These are phyloP conservation scores for Aspergillus niger DNA, from an alignment of 2,329 filamentous ascomycete genomes.

Conservation along the genomic window DNA sequence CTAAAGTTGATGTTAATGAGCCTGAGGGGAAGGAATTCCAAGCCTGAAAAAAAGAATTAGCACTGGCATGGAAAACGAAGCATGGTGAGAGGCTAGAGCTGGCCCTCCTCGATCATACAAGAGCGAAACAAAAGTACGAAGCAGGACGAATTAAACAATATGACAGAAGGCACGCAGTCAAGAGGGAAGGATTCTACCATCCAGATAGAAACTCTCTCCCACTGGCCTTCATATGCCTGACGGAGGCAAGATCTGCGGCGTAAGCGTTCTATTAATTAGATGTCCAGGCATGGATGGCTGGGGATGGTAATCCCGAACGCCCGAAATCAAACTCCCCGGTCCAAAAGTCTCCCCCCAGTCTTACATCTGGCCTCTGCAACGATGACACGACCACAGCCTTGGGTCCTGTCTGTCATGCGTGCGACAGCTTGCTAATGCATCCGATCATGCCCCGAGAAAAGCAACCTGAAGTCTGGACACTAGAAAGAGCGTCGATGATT, in stretches of 20 bases:
- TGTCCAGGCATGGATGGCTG: neutral
- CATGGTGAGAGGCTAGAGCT: neutral
- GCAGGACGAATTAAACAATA: neutral
- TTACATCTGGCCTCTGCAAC: neutral
- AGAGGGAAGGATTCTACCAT: neutral
- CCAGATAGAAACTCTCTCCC: neutral
- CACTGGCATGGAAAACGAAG: neutral
- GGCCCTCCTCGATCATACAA: neutral
- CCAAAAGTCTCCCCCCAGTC: neutral
- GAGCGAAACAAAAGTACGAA: neutral
- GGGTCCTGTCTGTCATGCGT: neutral
- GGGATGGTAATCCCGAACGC: neutral
- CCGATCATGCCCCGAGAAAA: neutral
- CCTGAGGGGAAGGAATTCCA: too few species aligned
- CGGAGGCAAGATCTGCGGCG: neutral
- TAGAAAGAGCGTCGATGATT: neutral
- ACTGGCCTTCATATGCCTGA: neutral
- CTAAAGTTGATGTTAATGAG: neutral
- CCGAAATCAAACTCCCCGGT: neutral
- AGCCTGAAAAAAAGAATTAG: neutral
- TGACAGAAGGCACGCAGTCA: neutral
- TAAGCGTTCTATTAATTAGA: neutral
- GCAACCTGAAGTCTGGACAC: neutral
- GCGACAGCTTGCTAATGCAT: neutral
- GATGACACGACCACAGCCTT: neutral